These are phyloP conservation scores for Saccharomycopsis sp. DNA, from an alignment of 805 yeast genomes.

Conservation along the genomic window DNA sequence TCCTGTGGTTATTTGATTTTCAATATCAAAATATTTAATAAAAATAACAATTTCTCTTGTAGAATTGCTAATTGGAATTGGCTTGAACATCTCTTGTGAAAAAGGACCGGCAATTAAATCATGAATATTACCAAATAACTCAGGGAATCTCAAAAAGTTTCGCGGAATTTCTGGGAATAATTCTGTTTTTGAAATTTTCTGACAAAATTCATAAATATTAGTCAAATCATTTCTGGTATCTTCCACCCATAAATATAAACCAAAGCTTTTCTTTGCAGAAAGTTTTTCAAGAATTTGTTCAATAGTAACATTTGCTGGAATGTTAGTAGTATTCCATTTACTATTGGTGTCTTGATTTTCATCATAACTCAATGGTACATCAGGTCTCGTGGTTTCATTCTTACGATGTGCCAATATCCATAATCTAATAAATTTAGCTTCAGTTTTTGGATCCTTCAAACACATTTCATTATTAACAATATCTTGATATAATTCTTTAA, in stretches of 20 bases:
- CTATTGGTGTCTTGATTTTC: neutral
- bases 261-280: constrained; percentile 40
- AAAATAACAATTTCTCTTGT: constrained; percentile 35
- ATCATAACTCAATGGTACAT: constrained; percentile 30
- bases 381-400: constrained; percentile 66
- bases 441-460: constrained; percentile 25
- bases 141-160: constrained; percentile 14
- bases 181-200: neutral
- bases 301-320: constrained; percentile 24
- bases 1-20: constrained; percentile 51
- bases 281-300: constrained; percentile 44
- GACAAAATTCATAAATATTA: constrained; percentile 5
- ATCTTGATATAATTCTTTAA: constrained; percentile 42
- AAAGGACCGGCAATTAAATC: neutral
- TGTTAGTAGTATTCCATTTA: constrained; percentile 23
- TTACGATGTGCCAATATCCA: constrained; percentile 63
- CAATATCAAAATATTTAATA: constrained; percentile 61
- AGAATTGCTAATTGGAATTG: neutral
- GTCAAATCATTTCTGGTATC: constrained; percentile 32
- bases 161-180: constrained; percentile 11
- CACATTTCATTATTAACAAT: constrained; percentile 39
- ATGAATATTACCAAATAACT: constrained; percentile 4
- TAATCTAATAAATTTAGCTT: constrained; percentile 39
- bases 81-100: neutral
- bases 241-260: constrained; percentile 59